phyloP scores from a whole-genome alignment of 2,329 filamentous ascomycete species.

The Colletotrichum limetticola region DNA sequence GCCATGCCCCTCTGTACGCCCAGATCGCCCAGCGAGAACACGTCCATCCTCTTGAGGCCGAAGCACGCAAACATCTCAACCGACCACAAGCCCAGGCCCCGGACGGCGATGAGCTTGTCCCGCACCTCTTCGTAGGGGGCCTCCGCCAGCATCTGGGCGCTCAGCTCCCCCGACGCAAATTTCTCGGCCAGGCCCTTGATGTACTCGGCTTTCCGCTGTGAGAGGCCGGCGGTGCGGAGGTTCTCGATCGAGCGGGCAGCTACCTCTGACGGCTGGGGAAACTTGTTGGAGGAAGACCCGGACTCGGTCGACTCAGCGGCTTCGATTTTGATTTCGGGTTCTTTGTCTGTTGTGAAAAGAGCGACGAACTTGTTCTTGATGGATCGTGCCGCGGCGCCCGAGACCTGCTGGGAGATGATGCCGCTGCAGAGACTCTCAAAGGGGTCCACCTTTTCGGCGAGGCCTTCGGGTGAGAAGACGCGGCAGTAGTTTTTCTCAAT shows the following conservation, averaged over 20 bases:
- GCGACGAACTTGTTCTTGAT: slow-evolving; percentile 88
- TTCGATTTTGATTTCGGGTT: slow-evolving; percentile 22
- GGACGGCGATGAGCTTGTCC: slow-evolving; percentile 82
- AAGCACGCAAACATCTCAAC: slow-evolving; percentile 99
- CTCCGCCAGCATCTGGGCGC: slow-evolving; percentile 77
- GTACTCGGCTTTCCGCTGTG: slow-evolving; percentile 96
- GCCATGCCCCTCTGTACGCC: slow-evolving; percentile 97
- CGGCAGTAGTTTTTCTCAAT: slow-evolving; percentile 81
- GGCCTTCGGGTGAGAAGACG: slow-evolving; percentile 82
- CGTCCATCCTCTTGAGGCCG: slow-evolving; percentile 91
- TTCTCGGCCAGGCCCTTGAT: slow-evolving; percentile 86
- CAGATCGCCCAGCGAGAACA: slow-evolving; percentile 91
- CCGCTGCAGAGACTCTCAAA: slow-evolving; percentile 85
- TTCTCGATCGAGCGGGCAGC: slow-evolving; percentile 69
- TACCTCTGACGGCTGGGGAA: slow-evolving; percentile 83
- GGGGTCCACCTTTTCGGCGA: slow-evolving; percentile 89
- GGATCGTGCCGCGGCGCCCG: slow-evolving; percentile 86
- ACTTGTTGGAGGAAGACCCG: slow-evolving; percentile 49
- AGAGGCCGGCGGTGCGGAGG: slow-evolving; percentile 87
- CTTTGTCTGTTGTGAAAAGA: slow-evolving; percentile 66
- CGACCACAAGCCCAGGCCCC: slow-evolving; percentile 89
- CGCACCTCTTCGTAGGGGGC: slow-evolving; percentile 89
- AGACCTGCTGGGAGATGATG: slow-evolving; percentile 97
- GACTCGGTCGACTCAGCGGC: no score
- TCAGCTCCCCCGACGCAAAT: slow-evolving; percentile 80